Evolutionary conservation across 2,329 filamentous ascomycete species (phyloP), one percentile per base, ranked within the genome.

Genomic region (Xylariales sp.): DNA sequence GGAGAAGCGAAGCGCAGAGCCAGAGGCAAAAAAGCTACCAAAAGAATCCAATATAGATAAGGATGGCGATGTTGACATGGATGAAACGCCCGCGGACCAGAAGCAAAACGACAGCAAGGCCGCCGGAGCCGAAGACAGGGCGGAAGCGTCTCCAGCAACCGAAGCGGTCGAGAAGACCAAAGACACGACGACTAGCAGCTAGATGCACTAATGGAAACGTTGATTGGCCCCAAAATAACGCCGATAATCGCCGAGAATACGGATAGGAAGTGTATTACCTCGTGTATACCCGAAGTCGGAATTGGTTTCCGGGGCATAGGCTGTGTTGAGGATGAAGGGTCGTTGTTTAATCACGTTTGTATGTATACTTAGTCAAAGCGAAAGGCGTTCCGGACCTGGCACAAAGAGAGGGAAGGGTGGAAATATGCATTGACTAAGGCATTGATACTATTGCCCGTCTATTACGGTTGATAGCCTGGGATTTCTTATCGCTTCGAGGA

Each of bases 21-120:
- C 70, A 49, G 60, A 73, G 68, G 34, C 58, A 10, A 69, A 39
- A 56, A 70, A 48, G 62, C 71, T 45, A 39, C 62, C 43, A 5
- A 69, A 78, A 45, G 76, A 77, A 18, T 64, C 73, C 4, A 80
- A 79, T 41, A 75, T 81, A 4, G 85, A 87, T 36, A 77, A 75
- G 1, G 84, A 86, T 64, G 84, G 84, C 12, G 84, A 87, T 72
- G 79, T 87, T 6, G 83, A 84, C 9, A 87, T 87, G 84, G 79
- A 77, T 2, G 83, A 82, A 50, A 70, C 80, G 2, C 75, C 77
- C 4, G 36, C 68, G 1, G 72, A 75, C 8, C 66, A 83, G 53
- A 82, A 83, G 65, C 78, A 79, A 39, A 81, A 83, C 48, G 82
- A 83, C 5, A 69, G 70, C 30, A 62, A 70, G 12, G 57, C 52